Base-by-base conservation (phyloP, 345 rosid species). In the Triadica sebifera region DNA sequence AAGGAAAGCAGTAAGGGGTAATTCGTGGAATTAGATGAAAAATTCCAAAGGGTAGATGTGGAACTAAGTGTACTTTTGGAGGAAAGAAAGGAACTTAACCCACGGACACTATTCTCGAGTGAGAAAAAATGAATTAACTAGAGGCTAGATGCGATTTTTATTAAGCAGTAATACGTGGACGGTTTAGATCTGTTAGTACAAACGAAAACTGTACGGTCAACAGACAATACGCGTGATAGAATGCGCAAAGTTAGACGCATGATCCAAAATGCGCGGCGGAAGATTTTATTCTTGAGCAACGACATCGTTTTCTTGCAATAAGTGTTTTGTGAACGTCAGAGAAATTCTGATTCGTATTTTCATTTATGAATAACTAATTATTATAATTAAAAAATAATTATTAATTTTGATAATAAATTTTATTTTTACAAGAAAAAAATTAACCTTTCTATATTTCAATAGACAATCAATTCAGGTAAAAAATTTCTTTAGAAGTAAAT, bases 201-300 rank as follows among this genome's bases (percentile, higher is more conserved):
- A 60, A 52, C 17, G 1, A 58, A 78, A 80, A 75, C 74, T 74
- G 83, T 79, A 85, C 87, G 84, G 84, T 69, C 58, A 45, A 25
- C 56, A 71, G 74, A 64, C 80, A 60, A 16, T 41, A 20, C 61
- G 85, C 89, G 92, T 79, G 86, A 86, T 75, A 37, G 76, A 53
- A 82, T 80, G 82, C 7, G 38, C 64, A 72, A 76, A 70, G 53
- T n/a, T 4, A 0, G 1, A 5, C 3, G n/a, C 69, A 24, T 19
- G 81, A 80, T 81, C 88, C 86, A 6, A 79, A 65, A 80, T 46
- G 67, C 82, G 88, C 72, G 86, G 80, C 85, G 74, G 74, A 69
- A 3, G 45, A 65, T 39, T 25, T 62, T 64, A 51, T 69, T 76
- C 65, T 59, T n/a, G 9, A 6, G 3, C 4, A 73, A 51, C 61